Evolutionary conservation across 768 basidiomycete species (phyloP).

Genomic region (Naematelia encephala): DNA sequence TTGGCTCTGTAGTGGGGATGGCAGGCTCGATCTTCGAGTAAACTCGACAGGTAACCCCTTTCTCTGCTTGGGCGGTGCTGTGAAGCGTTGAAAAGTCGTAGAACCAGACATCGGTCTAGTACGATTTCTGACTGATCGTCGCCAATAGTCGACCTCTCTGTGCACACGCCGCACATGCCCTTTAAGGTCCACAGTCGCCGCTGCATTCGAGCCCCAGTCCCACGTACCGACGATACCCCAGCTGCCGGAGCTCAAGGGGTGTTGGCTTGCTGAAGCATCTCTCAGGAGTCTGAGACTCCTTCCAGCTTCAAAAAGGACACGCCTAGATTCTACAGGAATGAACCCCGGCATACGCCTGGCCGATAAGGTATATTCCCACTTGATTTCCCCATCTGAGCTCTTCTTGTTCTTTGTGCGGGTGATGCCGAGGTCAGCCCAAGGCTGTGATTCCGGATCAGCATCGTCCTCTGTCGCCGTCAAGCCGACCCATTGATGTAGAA

Average conservation of each 20-base stretch:
- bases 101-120: slow-evolving; percentile 14
- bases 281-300: slow-evolving; percentile 31
- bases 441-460: slow-evolving; percentile 22
- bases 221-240: slow-evolving; percentile 24
- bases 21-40: neutral
- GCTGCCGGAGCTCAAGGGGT: slow-evolving; percentile 26
- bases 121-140: slow-evolving; percentile 11
- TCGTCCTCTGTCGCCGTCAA: slow-evolving; percentile 19
- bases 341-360: slow-evolving; percentile 35
- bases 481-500: slow-evolving; percentile 38
- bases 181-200: neutral
- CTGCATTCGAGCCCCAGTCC: slow-evolving; percentile 21
- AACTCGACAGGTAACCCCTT: slow-evolving; percentile 27
- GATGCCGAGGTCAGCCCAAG: slow-evolving; percentile 43
- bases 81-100: slow-evolving; percentile 6
- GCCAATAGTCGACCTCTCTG: slow-evolving; percentile 27
- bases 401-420: slow-evolving; percentile 9
- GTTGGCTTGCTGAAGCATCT: slow-evolving; percentile 28
- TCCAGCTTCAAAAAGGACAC: slow-evolving; percentile 41
- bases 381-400: neutral
- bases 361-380: slow-evolving; percentile 34
- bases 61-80: slow-evolving; percentile 17
- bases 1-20: neutral
- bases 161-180: slow-evolving; percentile 19
- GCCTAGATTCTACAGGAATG: slow-evolving; percentile 19